These are phyloP conservation scores for Cladosporium phlei DNA, from an alignment of 2,329 filamentous ascomycete species.

Conservation along the genomic window DNA sequence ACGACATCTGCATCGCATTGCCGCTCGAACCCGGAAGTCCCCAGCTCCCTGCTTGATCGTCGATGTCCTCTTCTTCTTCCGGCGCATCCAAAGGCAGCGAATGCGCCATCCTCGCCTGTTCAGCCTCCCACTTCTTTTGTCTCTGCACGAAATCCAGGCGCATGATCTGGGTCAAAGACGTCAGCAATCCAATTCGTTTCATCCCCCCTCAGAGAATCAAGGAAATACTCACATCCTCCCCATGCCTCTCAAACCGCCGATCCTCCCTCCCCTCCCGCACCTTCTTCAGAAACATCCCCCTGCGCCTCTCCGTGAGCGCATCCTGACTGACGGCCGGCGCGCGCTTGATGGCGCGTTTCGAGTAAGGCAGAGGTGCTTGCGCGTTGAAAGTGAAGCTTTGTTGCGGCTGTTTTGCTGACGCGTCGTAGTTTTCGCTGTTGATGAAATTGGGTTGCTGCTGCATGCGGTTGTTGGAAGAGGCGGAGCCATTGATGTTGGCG, in stretches of 20 bases:
- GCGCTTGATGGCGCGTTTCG: conserved; percentile 51
- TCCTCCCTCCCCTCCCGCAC: conserved; percentile 44
- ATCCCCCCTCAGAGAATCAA: too few species aligned
- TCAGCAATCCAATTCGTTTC: conserved; percentile 5
- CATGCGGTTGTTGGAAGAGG: too few species aligned
- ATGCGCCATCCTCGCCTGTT: conserved; percentile 39
- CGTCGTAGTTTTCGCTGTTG: conserved; percentile 18
- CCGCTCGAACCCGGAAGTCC: conserved; percentile 13
- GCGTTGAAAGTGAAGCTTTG: too few species aligned
- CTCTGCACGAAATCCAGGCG: conserved; percentile 42
- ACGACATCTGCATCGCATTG: conserved; percentile 17
- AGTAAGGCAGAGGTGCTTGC: conserved; percentile 6
- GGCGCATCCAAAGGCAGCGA: conserved; percentile 29
- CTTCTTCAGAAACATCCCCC: conserved; percentile 64
- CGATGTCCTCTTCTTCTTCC: conserved; percentile 20
- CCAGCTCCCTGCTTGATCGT: conserved; percentile 17
- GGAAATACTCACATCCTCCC: conserved; percentile 40
- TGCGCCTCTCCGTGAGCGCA: conserved; percentile 58
- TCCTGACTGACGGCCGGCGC: conserved; percentile 61
- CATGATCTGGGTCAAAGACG: conserved; percentile 37
- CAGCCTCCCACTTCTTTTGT: conserved; percentile 42
- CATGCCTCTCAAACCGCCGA: conserved; percentile 40
- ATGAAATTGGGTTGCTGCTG: conserved; percentile 16
- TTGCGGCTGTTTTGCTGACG: neutral
- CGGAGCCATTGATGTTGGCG: conserved; percentile 32